Base-by-base conservation (phyloP, 805 yeast genomes). In the Candida maesae region DNA sequence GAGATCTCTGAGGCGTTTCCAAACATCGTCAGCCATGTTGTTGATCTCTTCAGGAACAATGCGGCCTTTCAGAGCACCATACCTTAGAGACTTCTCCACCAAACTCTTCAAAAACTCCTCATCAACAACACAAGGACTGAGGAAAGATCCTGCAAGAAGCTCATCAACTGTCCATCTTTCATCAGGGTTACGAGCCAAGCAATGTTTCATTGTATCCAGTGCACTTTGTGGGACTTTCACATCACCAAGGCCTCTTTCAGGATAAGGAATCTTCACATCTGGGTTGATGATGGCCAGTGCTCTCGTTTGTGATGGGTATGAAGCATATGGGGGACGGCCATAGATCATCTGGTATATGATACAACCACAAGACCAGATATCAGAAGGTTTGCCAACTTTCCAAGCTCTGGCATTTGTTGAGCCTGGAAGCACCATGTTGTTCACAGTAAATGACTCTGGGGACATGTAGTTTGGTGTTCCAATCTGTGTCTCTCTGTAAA, bases 381-480 rank as follows among this genome's bases (percentile, higher is more conserved):
- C 99, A 2, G 97, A 84, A 0, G 98, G 96, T 53, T 81, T 83
- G 1, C 98, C 97, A 10, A 90, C 95, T 60, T 78, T 85, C 91
- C 77, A 71, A 24, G 57, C 56, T 33, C 53, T 58, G 14, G 56
- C 53, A 11, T 58, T 48, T 14, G 60, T 53, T 23, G 51, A 21
- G 8, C 41, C 48, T 11, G 52, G 41, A 6, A 35, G 39, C 6
- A 49, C 49, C 28, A 53, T 49, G 38, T 67, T 70, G 45, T 70
- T 77, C 60, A 84, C 95, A 33, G 83, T 71, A 44, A 91, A 65
- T 0, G 97, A 86, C 61, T 91, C 99, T 0, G 99, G 99, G 0
- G 99, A 96, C 98, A 91, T 93, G 60, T 91, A 93, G 59, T 85
- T 88, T 2, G 96, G 96, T 0, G 99, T 91, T 5, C 99, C 99